These are phyloP conservation scores for Volutella citrinella DNA, from an alignment of 2,329 filamentous ascomycete genomes.

Conservation along the genomic window DNA sequence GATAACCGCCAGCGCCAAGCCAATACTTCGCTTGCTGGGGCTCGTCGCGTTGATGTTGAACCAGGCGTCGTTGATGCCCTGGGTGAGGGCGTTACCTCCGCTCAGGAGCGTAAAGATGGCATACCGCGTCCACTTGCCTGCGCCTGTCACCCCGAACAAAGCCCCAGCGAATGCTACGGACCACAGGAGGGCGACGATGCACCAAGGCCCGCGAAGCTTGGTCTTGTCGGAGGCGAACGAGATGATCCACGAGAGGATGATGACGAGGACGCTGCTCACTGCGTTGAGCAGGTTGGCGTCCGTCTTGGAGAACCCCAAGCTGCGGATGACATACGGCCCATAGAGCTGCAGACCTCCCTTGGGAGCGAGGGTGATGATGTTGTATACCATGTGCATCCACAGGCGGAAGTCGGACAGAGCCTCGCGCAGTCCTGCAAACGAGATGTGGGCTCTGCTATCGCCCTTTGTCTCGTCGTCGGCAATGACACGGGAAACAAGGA, in stretches of 20 bases:
- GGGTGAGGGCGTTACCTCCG: constrained; percentile 16
- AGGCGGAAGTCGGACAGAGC: constrained; percentile 13
- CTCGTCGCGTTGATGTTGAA: constrained; percentile 18
- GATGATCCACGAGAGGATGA: constrained; percentile 15
- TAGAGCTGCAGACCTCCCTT: constrained; percentile 25
- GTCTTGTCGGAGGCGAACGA: constrained; percentile 18
- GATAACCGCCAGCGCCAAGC: constrained; percentile 21
- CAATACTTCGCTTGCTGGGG: constrained; percentile 15
- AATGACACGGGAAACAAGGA: constrained; percentile 15
- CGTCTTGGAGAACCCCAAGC: constrained; percentile 20
- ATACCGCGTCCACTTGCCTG: constrained; percentile 17
- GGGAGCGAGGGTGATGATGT: constrained; percentile 18
- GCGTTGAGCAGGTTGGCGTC: constrained; percentile 21
- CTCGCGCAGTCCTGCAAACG: not conserved
- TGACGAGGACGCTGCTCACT: constrained; percentile 15
- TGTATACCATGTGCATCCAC: constrained; percentile 19
- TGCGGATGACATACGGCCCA: constrained; percentile 17
- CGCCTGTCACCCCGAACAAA: constrained; percentile 6
- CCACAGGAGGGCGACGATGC: constrained; percentile 17
- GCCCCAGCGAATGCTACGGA: constrained; percentile 18
- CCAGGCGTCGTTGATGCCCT: constrained; percentile 25
- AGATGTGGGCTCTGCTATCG: constrained; percentile 9
- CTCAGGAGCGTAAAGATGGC: constrained; percentile 15
- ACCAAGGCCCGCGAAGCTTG: constrained; percentile 15
- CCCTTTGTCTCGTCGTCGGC: constrained; percentile 20